A percentile compares a stretch with the other conserved stretches of the same genome.
Conservation (phyloP, 2,329 filamentous ascomycete species). For the Alternaria solani region DNA sequence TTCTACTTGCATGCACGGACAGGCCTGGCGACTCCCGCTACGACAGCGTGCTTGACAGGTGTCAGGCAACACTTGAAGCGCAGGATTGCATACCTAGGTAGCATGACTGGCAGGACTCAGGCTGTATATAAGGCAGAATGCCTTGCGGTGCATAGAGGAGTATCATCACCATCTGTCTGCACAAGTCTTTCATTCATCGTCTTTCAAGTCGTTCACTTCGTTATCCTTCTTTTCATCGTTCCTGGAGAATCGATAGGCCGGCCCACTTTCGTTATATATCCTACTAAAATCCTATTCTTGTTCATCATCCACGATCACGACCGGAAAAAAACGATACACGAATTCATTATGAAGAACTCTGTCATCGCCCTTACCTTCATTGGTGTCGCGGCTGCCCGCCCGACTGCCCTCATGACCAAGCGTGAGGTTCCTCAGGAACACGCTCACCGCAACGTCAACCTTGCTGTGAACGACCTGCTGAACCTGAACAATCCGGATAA, state of each 20-base stretch:
- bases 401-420: conserved; percentile 33
- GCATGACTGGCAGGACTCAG: conserved; percentile 6
- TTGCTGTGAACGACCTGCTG: conserved; percentile 56
- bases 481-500: conserved; percentile 58
- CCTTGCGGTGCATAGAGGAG: conserved; percentile 20
- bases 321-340: conserved; percentile 7
- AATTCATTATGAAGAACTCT: conserved; percentile 46
- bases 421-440: conserved; percentile 67
- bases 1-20: conserved; percentile 18
- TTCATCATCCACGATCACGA: conserved; percentile 8
- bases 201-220: conserved; percentile 29
- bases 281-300: conserved; percentile 12
- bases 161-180: conserved; percentile 26
- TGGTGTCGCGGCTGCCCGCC: conserved; percentile 40
- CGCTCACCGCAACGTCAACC: conserved; percentile 61
- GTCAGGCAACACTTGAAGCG: conserved; percentile 22
- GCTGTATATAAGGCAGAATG: conserved; percentile 42
- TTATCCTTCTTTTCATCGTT: conserved; percentile 46
- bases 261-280: conserved; percentile 37
- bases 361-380: conserved; percentile 42
- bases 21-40: conserved; percentile 18
- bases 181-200: conserved; percentile 41
- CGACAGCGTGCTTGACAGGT: conserved; percentile 22
- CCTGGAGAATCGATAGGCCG: conserved; percentile 50
- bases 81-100: conserved; percentile 23